These are phyloP conservation scores for Cyclotella kingstonii DNA, from an alignment of 108 stramenopile species.

Conservation along the genomic window DNA sequence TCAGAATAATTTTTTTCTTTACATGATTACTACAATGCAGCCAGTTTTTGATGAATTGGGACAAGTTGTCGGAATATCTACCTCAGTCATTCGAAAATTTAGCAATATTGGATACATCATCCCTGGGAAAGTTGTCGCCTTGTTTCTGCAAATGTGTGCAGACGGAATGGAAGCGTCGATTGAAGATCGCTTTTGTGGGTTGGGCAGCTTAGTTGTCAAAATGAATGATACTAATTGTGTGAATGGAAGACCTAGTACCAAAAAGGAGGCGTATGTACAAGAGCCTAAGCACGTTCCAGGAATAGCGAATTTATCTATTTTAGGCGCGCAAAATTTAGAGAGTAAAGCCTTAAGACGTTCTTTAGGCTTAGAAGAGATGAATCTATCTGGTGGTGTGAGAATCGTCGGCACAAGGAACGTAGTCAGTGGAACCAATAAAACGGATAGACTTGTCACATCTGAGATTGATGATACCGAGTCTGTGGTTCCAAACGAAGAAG, in stretches of 20 bases:
- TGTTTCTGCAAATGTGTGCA: constrained; percentile 44
- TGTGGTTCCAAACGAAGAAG: not conserved
- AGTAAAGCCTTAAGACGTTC: constrained; percentile 33
- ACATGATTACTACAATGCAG: not conserved
- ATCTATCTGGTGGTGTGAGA: constrained; percentile 34
- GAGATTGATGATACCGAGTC: not conserved
- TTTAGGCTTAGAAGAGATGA: constrained; percentile 38
- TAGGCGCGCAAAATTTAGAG: constrained; percentile 43
- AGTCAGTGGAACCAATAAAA: not conserved
- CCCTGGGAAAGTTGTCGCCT: constrained; percentile 48
- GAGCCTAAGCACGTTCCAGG: constrained; percentile 41
- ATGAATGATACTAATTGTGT: not conserved
- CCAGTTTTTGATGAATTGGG: constrained; percentile 64
- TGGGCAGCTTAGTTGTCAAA: constrained; percentile 24
- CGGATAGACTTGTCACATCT: too few relatives aligned
- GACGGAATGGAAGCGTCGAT: constrained; percentile 29
- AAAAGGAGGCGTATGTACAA: too few relatives aligned
- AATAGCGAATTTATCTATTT: constrained; percentile 26
- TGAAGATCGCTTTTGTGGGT: constrained; percentile 28
- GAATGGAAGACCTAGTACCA: too few relatives aligned
- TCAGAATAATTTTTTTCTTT: not conserved
- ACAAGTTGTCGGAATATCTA: constrained; percentile 65
- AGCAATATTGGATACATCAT: constrained; percentile 71
- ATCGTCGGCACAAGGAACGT: constrained; percentile 13
- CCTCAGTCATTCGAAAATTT: constrained; percentile 42